Conservation (phyloP, 768 basidiomycete species). For the Rhizopogon vulgaris region DNA sequence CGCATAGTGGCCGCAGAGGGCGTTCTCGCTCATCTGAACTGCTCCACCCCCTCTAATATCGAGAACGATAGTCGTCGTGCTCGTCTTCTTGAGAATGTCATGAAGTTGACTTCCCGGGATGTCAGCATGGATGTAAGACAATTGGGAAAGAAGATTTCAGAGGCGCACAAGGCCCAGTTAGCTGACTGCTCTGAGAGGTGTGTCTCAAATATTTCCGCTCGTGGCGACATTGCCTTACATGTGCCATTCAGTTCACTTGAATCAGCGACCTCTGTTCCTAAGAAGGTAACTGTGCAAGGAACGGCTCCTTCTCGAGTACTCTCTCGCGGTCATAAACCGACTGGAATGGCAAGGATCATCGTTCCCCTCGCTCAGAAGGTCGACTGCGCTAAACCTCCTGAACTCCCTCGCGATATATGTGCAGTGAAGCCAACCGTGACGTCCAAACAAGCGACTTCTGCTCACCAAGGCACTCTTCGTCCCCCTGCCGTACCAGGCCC, state of each 20-base stretch:
- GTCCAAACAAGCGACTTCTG: not conserved
- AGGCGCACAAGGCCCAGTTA: conserved; percentile 65
- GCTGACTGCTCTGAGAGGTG: conserved; percentile 66
- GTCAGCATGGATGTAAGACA: conserved; percentile 72
- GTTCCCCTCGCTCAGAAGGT: not conserved
- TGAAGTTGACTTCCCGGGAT: conserved; percentile 62
- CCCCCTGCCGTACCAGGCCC: not conserved
- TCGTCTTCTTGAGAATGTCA: conserved; percentile 62
- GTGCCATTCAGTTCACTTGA: conserved; percentile 50
- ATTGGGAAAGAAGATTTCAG: conserved; percentile 63
- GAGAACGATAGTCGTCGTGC: conserved; percentile 56
- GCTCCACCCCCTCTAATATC: conserved; percentile 72
- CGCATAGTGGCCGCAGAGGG: conserved; percentile 61
- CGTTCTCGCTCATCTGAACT: conserved; percentile 60
- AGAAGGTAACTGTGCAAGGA: conserved; percentile 56
- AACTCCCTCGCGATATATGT: not conserved
- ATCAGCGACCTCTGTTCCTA: conserved; percentile 69
- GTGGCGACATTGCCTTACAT: conserved; percentile 5
- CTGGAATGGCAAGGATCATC: not conserved
- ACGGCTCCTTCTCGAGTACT: not conserved
- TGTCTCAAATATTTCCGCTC: conserved; percentile 11
- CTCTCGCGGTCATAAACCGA: not conserved
- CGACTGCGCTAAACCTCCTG: not conserved
- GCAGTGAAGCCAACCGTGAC: not conserved
- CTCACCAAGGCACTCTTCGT: not conserved